phyloP scores from a whole-genome alignment of 306 rosid species.

The Echinosophora koreensis region DNA sequence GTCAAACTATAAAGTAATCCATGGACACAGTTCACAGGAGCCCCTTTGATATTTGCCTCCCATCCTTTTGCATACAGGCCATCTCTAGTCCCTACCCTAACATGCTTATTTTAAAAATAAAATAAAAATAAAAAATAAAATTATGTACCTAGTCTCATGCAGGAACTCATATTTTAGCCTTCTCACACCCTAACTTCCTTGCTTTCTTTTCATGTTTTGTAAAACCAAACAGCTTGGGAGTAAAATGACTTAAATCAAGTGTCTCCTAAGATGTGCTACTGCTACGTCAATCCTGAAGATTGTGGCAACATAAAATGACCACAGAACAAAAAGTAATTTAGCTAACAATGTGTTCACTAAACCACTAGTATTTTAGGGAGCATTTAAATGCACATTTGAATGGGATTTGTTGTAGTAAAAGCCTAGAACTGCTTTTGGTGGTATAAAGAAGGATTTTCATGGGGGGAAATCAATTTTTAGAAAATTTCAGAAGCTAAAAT shows the following conservation, averaged over 20 bases:
- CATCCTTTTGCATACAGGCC: constrained; percentile 24
- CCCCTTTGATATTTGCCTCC: constrained; percentile 1
- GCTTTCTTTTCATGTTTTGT: constrained; percentile 12
- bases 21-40: not conserved
- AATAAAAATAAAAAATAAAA: too few species aligned
- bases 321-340: constrained; percentile 13
- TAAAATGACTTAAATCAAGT: constrained; percentile 6
- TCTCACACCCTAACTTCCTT: constrained; percentile 9
- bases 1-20: not conserved
- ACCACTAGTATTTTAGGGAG: not conserved
- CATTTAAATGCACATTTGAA: constrained; percentile 13
- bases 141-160: constrained; percentile 8
- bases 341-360: not conserved
- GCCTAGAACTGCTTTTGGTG: not conserved
- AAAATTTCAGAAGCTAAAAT: not conserved
- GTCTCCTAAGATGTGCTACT: constrained; percentile 33
- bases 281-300: constrained; percentile 38
- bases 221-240: constrained; percentile 25
- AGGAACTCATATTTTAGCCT: constrained; percentile 18
- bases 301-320: constrained; percentile 25
- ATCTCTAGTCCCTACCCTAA: not conserved
- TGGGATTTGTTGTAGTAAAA: not conserved
- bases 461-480: not conserved
- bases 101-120: not conserved
- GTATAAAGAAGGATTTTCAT: not conserved